Percentiles rank a stretch among this genome's conserved stretches.
Evolutionary conservation across 1,284 basidiomycete species (phyloP).

Genomic region (Tremellales sp.): DNA sequence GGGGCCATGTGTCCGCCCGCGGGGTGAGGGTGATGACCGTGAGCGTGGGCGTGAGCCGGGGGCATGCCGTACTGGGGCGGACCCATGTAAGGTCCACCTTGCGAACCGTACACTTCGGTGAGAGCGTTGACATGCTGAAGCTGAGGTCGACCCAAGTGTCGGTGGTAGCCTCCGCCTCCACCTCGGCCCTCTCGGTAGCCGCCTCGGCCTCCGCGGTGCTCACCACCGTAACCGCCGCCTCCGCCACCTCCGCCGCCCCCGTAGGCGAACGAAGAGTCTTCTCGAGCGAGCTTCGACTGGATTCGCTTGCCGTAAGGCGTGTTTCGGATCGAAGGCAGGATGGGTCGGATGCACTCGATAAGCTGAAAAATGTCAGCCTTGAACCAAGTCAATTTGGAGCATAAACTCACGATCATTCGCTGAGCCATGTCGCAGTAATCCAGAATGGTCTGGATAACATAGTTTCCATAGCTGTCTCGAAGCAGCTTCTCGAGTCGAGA

Average conservation of each 20-base stretch:
- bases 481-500: constrained; percentile 91
- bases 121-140: constrained; percentile 50
- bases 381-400: not conserved
- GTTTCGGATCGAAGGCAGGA: constrained; percentile 90
- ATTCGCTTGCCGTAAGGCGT: constrained; percentile 97
- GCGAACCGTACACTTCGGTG: constrained; percentile 47
- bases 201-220: constrained; percentile 40
- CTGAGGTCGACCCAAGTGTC: constrained; percentile 46
- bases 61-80: constrained; percentile 25
- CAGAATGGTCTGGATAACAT: constrained; percentile 89
- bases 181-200: constrained; percentile 20
- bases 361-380: constrained; percentile 52
- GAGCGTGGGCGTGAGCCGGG: constrained; percentile 1
- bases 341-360: constrained; percentile 93
- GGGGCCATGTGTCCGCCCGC: constrained; percentile 10
- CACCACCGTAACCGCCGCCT: constrained; percentile 37
- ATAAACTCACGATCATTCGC: constrained; percentile 55
- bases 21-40: constrained; percentile 7
- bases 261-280: constrained; percentile 60
- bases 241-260: constrained; percentile 52
- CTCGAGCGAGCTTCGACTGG: constrained; percentile 91
- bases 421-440: constrained; percentile 90
- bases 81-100: constrained; percentile 37
- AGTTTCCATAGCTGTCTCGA: constrained; percentile 90
- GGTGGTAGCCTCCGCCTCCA: constrained; percentile 31